These are phyloP conservation scores for Saccharomycopsis olivae DNA, from an alignment of 805 yeast genomes.

Conservation along the genomic window DNA sequence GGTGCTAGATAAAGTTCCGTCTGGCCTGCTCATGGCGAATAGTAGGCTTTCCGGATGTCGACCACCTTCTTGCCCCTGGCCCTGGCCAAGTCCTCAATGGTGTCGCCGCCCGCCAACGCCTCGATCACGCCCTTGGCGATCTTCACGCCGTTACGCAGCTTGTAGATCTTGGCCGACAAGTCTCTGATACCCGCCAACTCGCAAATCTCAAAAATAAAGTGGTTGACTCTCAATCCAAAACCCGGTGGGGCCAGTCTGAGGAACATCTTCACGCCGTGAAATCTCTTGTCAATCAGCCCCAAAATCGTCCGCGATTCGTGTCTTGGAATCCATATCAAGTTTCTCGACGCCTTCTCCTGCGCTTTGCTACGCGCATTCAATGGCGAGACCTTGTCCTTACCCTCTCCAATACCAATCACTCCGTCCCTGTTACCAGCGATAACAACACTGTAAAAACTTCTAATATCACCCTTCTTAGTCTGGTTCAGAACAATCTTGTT, in stretches of 20 bases:
- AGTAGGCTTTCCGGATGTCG: conserved; percentile 85
- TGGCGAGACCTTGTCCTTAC: conserved; percentile 73
- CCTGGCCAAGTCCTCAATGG: conserved; percentile 79
- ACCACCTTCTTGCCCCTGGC: conserved; percentile 92
- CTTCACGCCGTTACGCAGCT: conserved; percentile 90
- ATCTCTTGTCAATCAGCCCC: conserved; percentile 74
- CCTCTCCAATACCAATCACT: conserved; percentile 91
- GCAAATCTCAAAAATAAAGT: conserved; percentile 81
- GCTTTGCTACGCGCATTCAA: conserved; percentile 72
- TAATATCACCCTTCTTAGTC: conserved; percentile 86
- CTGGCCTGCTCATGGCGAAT: conserved; percentile 40
- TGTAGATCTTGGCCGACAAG: conserved; percentile 81
- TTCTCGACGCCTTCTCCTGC: conserved; percentile 88
- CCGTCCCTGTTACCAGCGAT: conserved; percentile 92
- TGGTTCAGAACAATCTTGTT: conserved; percentile 81
- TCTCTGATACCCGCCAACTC: conserved; percentile 92
- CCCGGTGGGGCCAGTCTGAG: conserved; percentile 88
- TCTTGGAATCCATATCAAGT: conserved; percentile 70
- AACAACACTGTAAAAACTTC: conserved; percentile 70
- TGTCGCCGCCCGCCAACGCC: conserved; percentile 70
- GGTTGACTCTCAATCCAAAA: conserved; percentile 86
- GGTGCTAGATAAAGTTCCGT: too few relatives aligned
- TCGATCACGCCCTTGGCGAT: conserved; percentile 84
- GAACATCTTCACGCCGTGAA: conserved; percentile 75
- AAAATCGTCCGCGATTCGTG: conserved; percentile 85